Conservation (phyloP, 2,329 filamentous ascomycete genomes). For the Cercospora berteroae region DNA sequence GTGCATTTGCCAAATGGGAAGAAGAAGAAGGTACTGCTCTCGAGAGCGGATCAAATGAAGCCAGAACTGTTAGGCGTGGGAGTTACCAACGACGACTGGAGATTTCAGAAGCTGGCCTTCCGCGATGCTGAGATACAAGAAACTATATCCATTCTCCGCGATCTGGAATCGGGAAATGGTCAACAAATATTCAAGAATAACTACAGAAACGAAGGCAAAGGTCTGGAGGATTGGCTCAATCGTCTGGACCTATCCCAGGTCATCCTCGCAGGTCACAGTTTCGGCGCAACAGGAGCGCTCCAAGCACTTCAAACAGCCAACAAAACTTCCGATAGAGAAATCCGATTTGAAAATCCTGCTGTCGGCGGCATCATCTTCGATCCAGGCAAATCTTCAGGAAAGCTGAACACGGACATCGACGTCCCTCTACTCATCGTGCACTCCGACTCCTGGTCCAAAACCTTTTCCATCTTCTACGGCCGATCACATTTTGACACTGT, state of each 20-base stretch:
- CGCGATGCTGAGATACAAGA: conserved; percentile 47
- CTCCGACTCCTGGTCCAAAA: conserved; percentile 62
- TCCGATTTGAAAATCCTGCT: conserved; percentile 41
- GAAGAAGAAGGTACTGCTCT: conserved; percentile 39
- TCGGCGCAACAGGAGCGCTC: conserved; percentile 62
- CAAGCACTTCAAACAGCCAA: conserved; percentile 55
- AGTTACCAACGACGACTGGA: conserved; percentile 24
- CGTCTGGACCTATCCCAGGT: conserved; percentile 56
- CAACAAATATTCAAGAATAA: conserved; percentile 41
- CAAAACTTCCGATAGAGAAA: conserved; percentile 29
- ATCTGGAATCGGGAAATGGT: conserved; percentile 39
- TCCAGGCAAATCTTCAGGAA: conserved; percentile 62
- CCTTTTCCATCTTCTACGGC: conserved; percentile 57
- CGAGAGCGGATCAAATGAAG: conserved; percentile 38
- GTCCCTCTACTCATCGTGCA: conserved; percentile 61
- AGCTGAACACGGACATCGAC: conserved; percentile 56
- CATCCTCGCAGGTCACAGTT: conserved; percentile 61
- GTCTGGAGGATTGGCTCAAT: conserved; percentile 49
- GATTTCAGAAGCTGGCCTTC: conserved; percentile 37
- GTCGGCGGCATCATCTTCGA: conserved; percentile 61
- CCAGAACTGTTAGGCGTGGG: conserved; percentile 15
- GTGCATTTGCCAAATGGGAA: conserved; percentile 37
- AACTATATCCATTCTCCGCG: conserved; percentile 40
- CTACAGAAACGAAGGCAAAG: conserved; percentile 47
- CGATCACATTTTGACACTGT: conserved; percentile 63